Percentiles rank a stretch among this genome's conserved stretches.
phyloP scores from a whole-genome alignment of 441 rosid genomes.

The Raphanus hybrid region DNA sequence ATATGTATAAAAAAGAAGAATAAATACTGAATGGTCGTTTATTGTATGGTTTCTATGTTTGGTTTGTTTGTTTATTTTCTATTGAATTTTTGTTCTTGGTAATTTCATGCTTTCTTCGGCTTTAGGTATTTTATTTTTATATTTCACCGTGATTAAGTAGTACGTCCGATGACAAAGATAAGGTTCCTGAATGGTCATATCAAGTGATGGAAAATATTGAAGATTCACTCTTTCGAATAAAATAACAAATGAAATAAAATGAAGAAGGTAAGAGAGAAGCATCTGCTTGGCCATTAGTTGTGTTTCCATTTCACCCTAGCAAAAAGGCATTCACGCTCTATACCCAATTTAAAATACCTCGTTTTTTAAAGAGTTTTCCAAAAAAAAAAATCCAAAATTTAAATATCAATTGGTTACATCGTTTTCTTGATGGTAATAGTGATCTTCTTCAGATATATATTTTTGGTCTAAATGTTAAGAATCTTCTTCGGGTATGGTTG shows the following conservation, averaged over 20 bases:
- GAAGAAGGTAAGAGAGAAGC: slow-evolving; percentile 28
- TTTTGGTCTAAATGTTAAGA: no score
- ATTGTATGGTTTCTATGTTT: not conserved
- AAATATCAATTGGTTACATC: not conserved
- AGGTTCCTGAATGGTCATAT: slow-evolving; percentile 38
- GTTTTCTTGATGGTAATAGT: no score
- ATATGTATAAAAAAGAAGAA: not conserved
- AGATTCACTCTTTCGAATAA: slow-evolving; percentile 27
- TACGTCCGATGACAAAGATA: not conserved
- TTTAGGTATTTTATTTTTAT: not conserved
- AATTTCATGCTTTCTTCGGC: no score
- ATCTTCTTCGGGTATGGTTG: no score
- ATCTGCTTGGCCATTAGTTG: slow-evolving; percentile 34
- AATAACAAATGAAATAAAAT: slow-evolving; percentile 6
- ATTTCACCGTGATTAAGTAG: not conserved
- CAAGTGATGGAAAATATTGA: slow-evolving; percentile 30
- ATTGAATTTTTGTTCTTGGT: no score
- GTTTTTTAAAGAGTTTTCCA: not conserved
- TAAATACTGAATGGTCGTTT: not conserved
- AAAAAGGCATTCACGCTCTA: slow-evolving; percentile 36
- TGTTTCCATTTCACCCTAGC: slow-evolving; percentile 38
- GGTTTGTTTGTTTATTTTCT: no score
- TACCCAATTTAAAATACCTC: slow-evolving; percentile 30
- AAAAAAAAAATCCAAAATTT: not conserved
- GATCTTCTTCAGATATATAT: no score